Evolutionary conservation across 495 filamentous ascomycete genomes (phyloP).

Genomic region (Xylaria bambusicola): DNA sequence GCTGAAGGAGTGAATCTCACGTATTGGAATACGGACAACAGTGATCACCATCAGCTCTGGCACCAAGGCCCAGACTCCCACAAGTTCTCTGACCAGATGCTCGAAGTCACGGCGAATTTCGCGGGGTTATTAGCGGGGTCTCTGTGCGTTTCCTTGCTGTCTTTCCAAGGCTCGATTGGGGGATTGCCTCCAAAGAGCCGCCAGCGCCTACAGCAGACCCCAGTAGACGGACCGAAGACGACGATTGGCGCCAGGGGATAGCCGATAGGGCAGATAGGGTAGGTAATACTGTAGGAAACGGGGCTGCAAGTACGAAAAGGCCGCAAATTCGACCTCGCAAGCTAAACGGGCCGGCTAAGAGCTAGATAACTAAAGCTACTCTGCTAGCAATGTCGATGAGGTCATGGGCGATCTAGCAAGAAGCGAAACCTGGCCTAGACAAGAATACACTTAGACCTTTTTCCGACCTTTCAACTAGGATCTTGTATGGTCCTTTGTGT

Average conservation of each 20-base stretch:
- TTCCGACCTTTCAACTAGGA: too few relatives aligned
- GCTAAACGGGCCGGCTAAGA: constrained; percentile 22
- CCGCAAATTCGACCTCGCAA: constrained; percentile 7
- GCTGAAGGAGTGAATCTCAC: constrained; percentile 14
- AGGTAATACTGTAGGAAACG: too few relatives aligned
- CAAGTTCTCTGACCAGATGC: constrained; percentile 20
- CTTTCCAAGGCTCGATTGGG: not conserved
- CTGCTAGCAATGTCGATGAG: constrained; percentile 26
- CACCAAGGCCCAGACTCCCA: constrained; percentile 34
- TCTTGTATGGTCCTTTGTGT: too few relatives aligned
- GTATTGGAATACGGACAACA: constrained; percentile 7
- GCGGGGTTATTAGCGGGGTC: constrained; percentile 39
- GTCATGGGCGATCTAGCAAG: constrained; percentile 31
- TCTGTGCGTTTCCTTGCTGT: constrained; percentile 1
- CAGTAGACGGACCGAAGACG: constrained; percentile 17
- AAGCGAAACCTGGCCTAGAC: constrained; percentile 18
- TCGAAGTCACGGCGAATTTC: constrained; percentile 36
- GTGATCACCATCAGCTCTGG: constrained; percentile 33
- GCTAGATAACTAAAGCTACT: constrained; percentile 25
- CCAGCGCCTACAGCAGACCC: constrained; percentile 11
- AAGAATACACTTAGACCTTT: not conserved
- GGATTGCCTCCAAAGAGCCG: constrained; percentile 11
- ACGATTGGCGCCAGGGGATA: constrained; percentile 8
- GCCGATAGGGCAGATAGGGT: not conserved
- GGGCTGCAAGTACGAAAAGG: not conserved